Conservation (phyloP, 306 rosid species). For the Aeschynomene evenia region DNA sequence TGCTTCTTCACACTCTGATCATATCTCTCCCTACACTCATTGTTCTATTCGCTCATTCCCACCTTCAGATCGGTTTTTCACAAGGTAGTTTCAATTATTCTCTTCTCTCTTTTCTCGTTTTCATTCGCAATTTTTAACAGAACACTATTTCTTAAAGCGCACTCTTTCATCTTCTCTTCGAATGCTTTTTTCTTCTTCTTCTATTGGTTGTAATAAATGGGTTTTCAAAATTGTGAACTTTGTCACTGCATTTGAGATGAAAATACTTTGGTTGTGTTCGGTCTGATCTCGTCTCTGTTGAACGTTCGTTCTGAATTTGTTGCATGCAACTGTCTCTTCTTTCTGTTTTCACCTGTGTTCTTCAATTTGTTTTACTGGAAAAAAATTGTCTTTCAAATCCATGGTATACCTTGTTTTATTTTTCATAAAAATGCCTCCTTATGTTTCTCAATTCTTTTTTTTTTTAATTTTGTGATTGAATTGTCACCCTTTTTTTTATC, state of each 20-base stretch:
- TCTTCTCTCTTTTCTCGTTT: neutral
- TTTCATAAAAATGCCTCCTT: neutral
- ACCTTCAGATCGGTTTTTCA: constrained; percentile 37
- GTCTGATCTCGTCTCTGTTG: constrained; percentile 27
- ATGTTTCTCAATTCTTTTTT: constrained; percentile 3
- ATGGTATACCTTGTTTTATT: neutral
- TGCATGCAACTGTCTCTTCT: constrained; percentile 52
- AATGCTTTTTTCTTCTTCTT: neutral
- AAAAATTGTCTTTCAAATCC: neutral
- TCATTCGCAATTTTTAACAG: neutral
- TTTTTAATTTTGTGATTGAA: neutral
- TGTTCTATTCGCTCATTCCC: constrained; percentile 9
- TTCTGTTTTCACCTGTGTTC: neutral
- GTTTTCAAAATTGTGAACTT: constrained; percentile 10
- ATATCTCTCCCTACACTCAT: constrained; percentile 16
- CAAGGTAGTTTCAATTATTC: constrained; percentile 25
- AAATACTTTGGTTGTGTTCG: constrained; percentile 1
- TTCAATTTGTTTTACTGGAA: neutral
- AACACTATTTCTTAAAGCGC: constrained; percentile 24
- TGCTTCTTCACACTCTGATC: neutral
- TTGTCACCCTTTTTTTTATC: neutral
- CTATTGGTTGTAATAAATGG: neutral
- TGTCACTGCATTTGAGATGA: constrained; percentile 28
- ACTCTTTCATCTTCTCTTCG: constrained; percentile 21
- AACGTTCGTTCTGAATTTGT: constrained; percentile 31